Base-by-base conservation (phyloP, 306 rosid species). In the Alnus glutinosa region DNA sequence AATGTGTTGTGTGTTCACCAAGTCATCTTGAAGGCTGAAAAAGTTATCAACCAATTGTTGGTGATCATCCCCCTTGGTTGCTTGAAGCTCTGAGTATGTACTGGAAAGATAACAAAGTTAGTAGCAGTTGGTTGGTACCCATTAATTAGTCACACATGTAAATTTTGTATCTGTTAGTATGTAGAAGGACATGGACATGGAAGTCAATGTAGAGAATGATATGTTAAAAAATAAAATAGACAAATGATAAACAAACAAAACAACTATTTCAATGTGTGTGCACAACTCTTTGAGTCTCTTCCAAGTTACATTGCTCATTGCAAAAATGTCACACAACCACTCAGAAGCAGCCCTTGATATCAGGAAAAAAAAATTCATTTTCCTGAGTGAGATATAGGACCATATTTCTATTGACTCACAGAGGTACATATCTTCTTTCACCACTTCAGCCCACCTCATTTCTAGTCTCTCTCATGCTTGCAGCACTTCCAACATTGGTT, bases 31-130 rank as follows among this genome's bases (percentile, higher is more conserved):
- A 51, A 81, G 79, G 50, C 73, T 58, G 18, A 83, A 78, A 50
- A 81, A 78, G 15, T 55, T 71, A 49, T 75, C 76, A 58, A 81
- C 79, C 16, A 72, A 75, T 18, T 46, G 72, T n/a, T 75, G 79
- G 36, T 59, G 47, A 23, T 78, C 75, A 79, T 75, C 69, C 62
- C 42, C 77, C 80, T 86, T 72, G 28, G 75, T 23, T 61, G 78
- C 73, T 39, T 63, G 85, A 3, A 83, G 76, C 68, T 75, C 71
- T 64, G 89, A 86, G 75, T 70, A 80, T 55, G 19, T 70, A 36
- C 83, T 83, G 81, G 2, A 42, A 73, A 77, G 52, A 58, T 11
- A 4, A 48, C 6, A 58, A 9, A n/a, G 15, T 30, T 9, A 13
- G 70, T 51, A 13, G 52, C 76, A 14, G 4, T 34, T 13, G 32